Evolutionary conservation across 2,329 filamentous ascomycete species (phyloP).

Genomic region (Ophiostoma piceae): DNA sequence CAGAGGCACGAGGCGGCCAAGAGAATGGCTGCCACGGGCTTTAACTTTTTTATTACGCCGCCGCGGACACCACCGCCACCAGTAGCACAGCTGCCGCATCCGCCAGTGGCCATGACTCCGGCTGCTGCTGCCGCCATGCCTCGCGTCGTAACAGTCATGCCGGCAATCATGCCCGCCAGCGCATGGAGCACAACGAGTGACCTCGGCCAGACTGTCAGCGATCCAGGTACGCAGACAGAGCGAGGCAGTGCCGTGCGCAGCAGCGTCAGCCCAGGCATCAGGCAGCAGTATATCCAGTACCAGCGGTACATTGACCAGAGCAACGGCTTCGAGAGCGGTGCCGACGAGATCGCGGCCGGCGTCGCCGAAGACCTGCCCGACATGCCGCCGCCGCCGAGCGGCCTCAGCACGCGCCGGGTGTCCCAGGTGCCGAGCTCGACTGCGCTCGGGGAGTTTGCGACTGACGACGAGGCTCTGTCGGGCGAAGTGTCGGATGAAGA

Average conservation of each 20-base stretch:
- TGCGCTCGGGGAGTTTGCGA: slow-evolving; percentile 21
- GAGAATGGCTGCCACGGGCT: background rate
- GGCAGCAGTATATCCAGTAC: slow-evolving; percentile 19
- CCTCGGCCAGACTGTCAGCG: background rate
- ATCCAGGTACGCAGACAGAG: background rate
- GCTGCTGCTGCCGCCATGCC: background rate
- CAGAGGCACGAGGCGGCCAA: background rate
- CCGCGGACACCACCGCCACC: background rate
- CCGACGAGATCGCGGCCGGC: background rate
- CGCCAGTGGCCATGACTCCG: background rate
- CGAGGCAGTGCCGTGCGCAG: slow-evolving; percentile 16
- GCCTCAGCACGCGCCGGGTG: slow-evolving; percentile 26
- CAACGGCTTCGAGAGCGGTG: background rate
- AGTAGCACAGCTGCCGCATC: background rate
- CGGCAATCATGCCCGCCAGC: background rate
- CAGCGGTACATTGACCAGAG: slow-evolving; percentile 28
- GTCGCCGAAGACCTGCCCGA: background rate
- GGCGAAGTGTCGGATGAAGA: background rate
- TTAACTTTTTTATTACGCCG: background rate
- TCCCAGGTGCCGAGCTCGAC: slow-evolving; percentile 26
- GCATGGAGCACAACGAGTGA: background rate
- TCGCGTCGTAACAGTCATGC: background rate
- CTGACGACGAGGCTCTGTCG: background rate
- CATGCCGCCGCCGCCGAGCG: slow-evolving; percentile 23
- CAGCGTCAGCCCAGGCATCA: slow-evolving; percentile 36